phyloP scores from a whole-genome alignment of 768 basidiomycete genomes.

The Hericium erinaceus region DNA sequence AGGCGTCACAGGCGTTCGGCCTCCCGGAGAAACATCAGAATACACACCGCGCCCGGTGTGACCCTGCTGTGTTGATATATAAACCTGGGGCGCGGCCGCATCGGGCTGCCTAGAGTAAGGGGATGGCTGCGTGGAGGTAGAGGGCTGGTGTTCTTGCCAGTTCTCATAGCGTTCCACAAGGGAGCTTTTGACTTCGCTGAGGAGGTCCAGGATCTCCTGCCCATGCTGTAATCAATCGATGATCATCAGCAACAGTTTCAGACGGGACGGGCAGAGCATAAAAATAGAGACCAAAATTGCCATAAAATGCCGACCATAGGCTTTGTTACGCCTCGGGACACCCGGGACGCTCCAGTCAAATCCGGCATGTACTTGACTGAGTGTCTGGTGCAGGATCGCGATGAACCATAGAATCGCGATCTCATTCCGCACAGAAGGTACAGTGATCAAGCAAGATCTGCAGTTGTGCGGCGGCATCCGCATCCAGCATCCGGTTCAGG shows the following conservation, averaged over 20 bases:
- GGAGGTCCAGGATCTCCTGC: conserved; percentile 59
- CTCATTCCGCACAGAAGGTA: no score
- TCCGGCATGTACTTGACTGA: no score
- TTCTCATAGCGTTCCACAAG: conserved; percentile 57
- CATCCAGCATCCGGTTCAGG: no score
- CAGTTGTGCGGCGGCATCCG: no score
- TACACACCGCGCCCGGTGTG: background rate
- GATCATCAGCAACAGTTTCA: conserved; percentile 1
- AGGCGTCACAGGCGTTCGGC: background rate
- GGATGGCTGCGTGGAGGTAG: conserved; percentile 6
- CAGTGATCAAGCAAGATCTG: no score
- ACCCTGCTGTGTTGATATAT: background rate
- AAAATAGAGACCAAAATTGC: background rate
- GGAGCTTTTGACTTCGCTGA: conserved; percentile 53
- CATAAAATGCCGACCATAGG: no score
- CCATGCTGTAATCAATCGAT: conserved; percentile 45
- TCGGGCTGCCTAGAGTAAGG: no score
- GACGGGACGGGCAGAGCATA: background rate
- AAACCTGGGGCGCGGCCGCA: background rate
- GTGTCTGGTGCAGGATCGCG: no score
- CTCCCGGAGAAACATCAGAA: background rate
- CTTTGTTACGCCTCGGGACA: no score
- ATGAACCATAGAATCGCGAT: no score
- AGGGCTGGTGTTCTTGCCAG: conserved; percentile 32
- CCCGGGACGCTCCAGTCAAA: no score